A percentile compares a stretch with the other conserved stretches of the same genome.
Conservation (phyloP, 805 yeast genomes). For the Barnettozyma pratensis region DNA sequence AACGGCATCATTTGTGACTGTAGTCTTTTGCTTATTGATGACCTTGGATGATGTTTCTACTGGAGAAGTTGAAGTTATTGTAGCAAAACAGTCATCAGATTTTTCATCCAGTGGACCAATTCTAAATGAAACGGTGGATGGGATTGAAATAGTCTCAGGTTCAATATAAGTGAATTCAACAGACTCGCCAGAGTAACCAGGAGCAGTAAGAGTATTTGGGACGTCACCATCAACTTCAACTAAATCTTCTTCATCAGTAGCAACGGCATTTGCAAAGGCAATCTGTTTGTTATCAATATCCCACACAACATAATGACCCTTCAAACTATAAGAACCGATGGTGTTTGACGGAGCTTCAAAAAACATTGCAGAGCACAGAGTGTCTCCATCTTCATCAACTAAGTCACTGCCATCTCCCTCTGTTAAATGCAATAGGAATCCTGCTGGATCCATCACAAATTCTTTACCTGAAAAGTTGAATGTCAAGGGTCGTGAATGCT, state of each 20-base stretch:
- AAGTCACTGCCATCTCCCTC: conserved; percentile 6
- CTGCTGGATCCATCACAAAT: conserved; percentile 8
- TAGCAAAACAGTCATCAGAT: no score
- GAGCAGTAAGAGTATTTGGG: conserved; percentile 16
- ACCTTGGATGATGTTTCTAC: not conserved
- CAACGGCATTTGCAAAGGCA: conserved; percentile 13
- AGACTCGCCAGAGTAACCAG: not conserved
- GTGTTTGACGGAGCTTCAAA: conserved; percentile 1
- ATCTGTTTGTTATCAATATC: conserved; percentile 17
- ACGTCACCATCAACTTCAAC: conserved; percentile 14
- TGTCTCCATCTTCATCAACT: conserved; percentile 13
- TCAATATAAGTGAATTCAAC: not conserved
- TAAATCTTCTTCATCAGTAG: conserved; percentile 3
- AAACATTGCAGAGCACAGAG: conserved; percentile 12
- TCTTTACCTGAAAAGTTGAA: conserved; percentile 16
- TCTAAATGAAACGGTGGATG: not conserved
- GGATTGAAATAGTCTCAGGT: not conserved
- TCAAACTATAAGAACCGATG: conserved; percentile 14
- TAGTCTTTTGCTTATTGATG: not conserved
- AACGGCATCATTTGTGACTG: not conserved
- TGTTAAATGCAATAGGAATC: conserved; percentile 9
- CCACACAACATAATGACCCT: conserved; percentile 13
- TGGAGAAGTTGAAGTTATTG: no score
- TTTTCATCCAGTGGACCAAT: not conserved
- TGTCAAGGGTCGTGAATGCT: conserved; percentile 10